A percentile compares a stretch with the other conserved stretches of the same genome.
These are phyloP conservation scores for Paramecium primaurelia DNA, from an alignment of 73 alveolate species.

Conservation along the genomic window DNA sequence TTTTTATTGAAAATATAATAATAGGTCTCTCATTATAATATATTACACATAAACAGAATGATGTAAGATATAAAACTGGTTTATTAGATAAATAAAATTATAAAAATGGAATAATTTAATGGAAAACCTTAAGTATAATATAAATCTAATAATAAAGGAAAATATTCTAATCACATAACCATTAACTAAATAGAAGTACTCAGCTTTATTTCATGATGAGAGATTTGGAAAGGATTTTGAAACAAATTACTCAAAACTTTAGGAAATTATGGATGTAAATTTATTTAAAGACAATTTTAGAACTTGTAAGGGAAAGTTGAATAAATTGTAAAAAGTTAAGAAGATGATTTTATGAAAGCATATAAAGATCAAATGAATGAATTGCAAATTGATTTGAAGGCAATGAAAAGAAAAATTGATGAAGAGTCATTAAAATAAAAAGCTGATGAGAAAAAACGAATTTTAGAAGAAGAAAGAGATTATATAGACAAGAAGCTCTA, in stretches of 20 bases:
- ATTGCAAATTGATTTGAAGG: conserved; percentile 56
- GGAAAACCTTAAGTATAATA: not conserved
- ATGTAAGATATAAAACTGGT: not conserved
- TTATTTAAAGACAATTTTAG: not conserved
- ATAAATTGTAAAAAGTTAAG: not conserved
- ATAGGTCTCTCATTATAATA: not conserved
- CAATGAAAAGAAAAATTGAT: conserved; percentile 63
- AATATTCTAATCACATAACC: not conserved
- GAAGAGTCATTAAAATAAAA: conserved; percentile 57
- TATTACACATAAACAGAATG: not conserved
- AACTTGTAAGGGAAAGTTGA: not conserved
- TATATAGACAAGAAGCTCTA: conserved; percentile 62
- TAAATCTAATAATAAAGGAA: not conserved
- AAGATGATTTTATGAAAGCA: conserved; percentile 36
- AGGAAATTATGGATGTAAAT: not conserved
- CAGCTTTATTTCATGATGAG: not conserved
- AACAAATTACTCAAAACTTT: not conserved
- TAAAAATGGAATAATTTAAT: not conserved
- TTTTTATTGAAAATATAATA: not conserved
- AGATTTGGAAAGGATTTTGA: not conserved
- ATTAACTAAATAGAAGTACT: not conserved
- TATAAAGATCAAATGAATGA: conserved; percentile 57
- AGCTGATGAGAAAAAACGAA: conserved; percentile 58
- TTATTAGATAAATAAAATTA: not conserved
- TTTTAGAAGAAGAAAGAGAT: conserved; percentile 64